Conservation (phyloP, 192 early-diverging fungal genomes). For the Coemansia sp. region DNA sequence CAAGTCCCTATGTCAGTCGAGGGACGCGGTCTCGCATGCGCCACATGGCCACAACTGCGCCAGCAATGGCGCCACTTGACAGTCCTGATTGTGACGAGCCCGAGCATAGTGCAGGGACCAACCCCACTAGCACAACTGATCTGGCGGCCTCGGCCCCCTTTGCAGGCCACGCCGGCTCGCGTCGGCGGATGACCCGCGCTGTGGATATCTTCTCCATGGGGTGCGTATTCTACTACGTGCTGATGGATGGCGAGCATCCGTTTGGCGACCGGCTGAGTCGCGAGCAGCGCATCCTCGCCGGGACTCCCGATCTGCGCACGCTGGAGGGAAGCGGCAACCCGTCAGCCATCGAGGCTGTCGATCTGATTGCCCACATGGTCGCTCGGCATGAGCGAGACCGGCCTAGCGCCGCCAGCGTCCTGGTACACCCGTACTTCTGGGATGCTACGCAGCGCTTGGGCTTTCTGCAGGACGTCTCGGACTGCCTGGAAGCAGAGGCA, state of each 20-base stretch:
- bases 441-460: constrained; percentile 72
- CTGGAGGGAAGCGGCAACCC: constrained; percentile 64
- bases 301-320: constrained; percentile 66
- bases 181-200: constrained; percentile 68
- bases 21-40: constrained; percentile 42
- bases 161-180: constrained; percentile 5
- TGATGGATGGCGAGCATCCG: constrained; percentile 87
- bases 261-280: constrained; percentile 90
- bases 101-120: constrained; percentile 23
- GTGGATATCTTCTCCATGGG: constrained; percentile 97
- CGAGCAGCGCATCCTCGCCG: constrained; percentile 86
- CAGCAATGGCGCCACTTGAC: background rate
- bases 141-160: constrained; percentile 4
- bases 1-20: constrained; percentile 44
- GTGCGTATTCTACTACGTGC: constrained; percentile 92
- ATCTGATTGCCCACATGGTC: constrained; percentile 90
- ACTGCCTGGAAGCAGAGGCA: constrained; percentile 88
- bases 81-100: constrained; percentile 11
- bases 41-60: constrained; percentile 18
- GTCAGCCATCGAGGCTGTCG: constrained; percentile 80
- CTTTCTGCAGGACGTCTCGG: constrained; percentile 94
- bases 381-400: constrained; percentile 71
- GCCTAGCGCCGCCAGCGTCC: constrained; percentile 69
- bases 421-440: constrained; percentile 97
- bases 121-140: constrained; percentile 13